Base-by-base conservation (phyloP, 225 moss, liverwort and hornwort species). In the Rhytidiadelphus loreus region DNA sequence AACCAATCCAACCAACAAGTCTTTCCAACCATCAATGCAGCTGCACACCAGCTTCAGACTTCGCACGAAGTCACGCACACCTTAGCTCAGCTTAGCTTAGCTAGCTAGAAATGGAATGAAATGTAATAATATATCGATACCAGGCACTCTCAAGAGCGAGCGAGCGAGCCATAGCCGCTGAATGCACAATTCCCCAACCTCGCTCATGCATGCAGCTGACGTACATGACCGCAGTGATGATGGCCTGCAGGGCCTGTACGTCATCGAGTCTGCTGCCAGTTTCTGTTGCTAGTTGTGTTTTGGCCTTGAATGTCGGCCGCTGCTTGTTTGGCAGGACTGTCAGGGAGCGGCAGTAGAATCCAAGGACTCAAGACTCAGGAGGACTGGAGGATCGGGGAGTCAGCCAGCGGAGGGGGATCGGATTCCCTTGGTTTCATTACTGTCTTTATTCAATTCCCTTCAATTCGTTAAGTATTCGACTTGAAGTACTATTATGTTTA, bases 271-370 rank as follows among this genome's bases (percentile, higher is more conserved):
- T 59, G 44, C 41, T 59, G 53, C 33, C 44, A 50, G 75, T 85
- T 59, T 91, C 86, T 77, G 52, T 41, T 82, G 58, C 64, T 72
- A 52, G 68, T 83, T 66, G 83, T 83, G 88, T 90, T 88, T 63
- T 5, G 65, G 52, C 50, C 90, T 83, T 92, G 90, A 86, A 90
- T 85, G 92, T 92, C 90, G 90, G 90, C 82, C 85, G 86, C 64
- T 83, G 88, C 63, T 15, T 16, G 11, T 8, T 9, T 9, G 81
- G 46, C 82, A 65, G 24, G 62, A 16, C n/a, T 90, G 92, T 90
- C 90, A 90, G 65, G 24, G 17, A 65, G 92, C 43, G 23, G 83
- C 83, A 79, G 86, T 60, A 83, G 90, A 88, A 92, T 92, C 92
- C 92, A 90, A 41, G 80, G 80, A 80, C 88, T 57, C 63, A 6